These are phyloP conservation scores for Paraconiothyrium sp. DNA, from an alignment of 2,329 filamentous ascomycete species.

Conservation along the genomic window DNA sequence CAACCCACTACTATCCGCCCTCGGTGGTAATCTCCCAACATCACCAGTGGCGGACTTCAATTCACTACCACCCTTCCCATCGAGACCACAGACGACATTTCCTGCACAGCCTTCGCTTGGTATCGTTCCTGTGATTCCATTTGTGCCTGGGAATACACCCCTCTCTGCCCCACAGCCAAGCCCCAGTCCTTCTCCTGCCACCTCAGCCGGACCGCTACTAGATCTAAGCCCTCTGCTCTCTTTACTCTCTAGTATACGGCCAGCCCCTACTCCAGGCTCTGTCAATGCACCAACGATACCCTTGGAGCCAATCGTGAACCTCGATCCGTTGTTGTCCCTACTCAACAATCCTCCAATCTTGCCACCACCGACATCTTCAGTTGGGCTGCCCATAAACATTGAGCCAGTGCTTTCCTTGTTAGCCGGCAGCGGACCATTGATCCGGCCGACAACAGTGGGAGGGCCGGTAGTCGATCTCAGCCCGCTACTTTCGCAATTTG, in stretches of 20 bases:
- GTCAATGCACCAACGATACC: neutral
- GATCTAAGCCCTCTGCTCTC: too few relatives aligned
- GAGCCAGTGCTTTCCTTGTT: neutral
- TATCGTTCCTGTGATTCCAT: neutral
- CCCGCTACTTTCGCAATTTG: constrained; percentile 3
- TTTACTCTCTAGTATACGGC: neutral
- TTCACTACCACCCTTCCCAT: too few relatives aligned
- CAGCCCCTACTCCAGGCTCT: neutral
- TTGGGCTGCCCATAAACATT: neutral
- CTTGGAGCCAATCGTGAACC: neutral
- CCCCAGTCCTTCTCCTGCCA: too few relatives aligned
- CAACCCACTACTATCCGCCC: neutral
- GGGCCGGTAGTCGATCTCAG: constrained; percentile 8
- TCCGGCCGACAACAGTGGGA: neutral
- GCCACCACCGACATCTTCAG: neutral
- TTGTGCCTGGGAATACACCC: neutral
- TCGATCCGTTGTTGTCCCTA: neutral
- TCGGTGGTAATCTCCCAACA: too few relatives aligned
- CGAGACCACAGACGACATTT: too few relatives aligned
- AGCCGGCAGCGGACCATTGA: neutral
- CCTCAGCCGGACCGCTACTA: too few relatives aligned
- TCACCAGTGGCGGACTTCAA: too few relatives aligned
- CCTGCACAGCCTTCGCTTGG: too few relatives aligned
- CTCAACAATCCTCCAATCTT: neutral
- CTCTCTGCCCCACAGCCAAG: too few relatives aligned